These are phyloP conservation scores for Lachnellula subtilissima DNA, from an alignment of 2,329 filamentous ascomycete genomes.

Conservation along the genomic window DNA sequence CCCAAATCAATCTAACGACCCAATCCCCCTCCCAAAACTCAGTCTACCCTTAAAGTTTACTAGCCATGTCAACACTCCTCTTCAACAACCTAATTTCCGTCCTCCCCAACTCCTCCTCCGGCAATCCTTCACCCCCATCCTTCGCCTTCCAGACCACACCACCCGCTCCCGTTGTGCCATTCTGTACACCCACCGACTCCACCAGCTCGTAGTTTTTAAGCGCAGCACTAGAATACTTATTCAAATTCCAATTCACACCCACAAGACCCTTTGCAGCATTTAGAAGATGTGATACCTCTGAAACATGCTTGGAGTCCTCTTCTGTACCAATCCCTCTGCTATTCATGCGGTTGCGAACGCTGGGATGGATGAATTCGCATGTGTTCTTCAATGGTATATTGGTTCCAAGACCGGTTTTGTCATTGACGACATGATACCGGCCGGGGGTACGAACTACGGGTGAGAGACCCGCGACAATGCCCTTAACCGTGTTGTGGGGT, in stretches of 20 bases:
- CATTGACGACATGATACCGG: slow-evolving; percentile 31
- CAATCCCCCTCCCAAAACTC: not conserved
- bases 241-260: not conserved
- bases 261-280: slow-evolving; percentile 9
- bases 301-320: slow-evolving; percentile 22
- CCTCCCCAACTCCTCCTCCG: slow-evolving; percentile 16
- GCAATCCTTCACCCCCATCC: slow-evolving; percentile 12
- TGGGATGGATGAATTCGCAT: slow-evolving; percentile 31
- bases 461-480: slow-evolving; percentile 9
- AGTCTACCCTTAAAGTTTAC: not conserved
- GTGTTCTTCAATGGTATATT: slow-evolving; percentile 31
- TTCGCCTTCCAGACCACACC: slow-evolving; percentile 16
- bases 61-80: slow-evolving; percentile 2
- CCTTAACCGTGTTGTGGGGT: slow-evolving; percentile 12
- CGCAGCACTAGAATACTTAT: slow-evolving; percentile 8
- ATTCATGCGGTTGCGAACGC: slow-evolving; percentile 26
- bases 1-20: not conserved
- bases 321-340: slow-evolving; percentile 26
- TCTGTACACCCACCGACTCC: slow-evolving; percentile 4
- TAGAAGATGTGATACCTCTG: slow-evolving; percentile 6
- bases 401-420: slow-evolving; percentile 32
- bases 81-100: slow-evolving; percentile 20
- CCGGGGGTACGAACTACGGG: slow-evolving; percentile 29
- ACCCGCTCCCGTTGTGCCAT: slow-evolving; percentile 3
- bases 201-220: slow-evolving; percentile 14